These are phyloP conservation scores for Nigrospora sphaerica DNA, from an alignment of 2,329 filamentous ascomycete genomes.

Conservation along the genomic window DNA sequence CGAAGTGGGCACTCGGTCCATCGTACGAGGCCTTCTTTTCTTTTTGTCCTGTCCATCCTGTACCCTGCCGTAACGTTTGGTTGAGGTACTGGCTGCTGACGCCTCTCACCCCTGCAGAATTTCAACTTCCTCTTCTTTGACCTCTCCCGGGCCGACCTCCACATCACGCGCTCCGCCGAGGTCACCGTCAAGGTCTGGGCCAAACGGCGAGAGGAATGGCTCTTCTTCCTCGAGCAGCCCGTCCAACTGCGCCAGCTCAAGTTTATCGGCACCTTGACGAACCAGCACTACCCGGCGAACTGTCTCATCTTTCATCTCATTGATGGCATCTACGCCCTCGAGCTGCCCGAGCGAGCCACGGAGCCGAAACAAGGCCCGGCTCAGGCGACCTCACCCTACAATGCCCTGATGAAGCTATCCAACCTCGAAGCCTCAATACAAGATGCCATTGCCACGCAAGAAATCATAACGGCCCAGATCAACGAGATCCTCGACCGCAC, in stretches of 20 bases:
- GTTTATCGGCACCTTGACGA: constrained; percentile 66
- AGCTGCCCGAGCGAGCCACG: constrained; percentile 48
- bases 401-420: constrained; percentile 77
- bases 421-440: constrained; percentile 88
- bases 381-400: constrained; percentile 70
- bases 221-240: constrained; percentile 62
- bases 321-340: constrained; percentile 80
- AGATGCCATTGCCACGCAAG: constrained; percentile 74
- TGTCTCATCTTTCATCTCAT: constrained; percentile 78
- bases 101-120: constrained; percentile 44
- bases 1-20: constrained; percentile 70
- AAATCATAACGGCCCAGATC: constrained; percentile 71
- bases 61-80: not conserved
- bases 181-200: constrained; percentile 72
- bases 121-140: constrained; percentile 86
- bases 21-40: constrained; percentile 33
- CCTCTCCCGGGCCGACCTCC: constrained; percentile 54
- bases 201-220: constrained; percentile 46
- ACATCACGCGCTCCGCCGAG: constrained; percentile 57
- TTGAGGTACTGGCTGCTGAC: constrained; percentile 6
- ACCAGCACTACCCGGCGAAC: constrained; percentile 71
- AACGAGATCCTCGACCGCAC: constrained; percentile 45
- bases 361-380: constrained; percentile 45
- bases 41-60: too few relatives aligned
- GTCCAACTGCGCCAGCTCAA: constrained; percentile 68